These are phyloP conservation scores for Sclerotinia glacialis DNA, from an alignment of 2,329 filamentous ascomycete species.

Conservation along the genomic window DNA sequence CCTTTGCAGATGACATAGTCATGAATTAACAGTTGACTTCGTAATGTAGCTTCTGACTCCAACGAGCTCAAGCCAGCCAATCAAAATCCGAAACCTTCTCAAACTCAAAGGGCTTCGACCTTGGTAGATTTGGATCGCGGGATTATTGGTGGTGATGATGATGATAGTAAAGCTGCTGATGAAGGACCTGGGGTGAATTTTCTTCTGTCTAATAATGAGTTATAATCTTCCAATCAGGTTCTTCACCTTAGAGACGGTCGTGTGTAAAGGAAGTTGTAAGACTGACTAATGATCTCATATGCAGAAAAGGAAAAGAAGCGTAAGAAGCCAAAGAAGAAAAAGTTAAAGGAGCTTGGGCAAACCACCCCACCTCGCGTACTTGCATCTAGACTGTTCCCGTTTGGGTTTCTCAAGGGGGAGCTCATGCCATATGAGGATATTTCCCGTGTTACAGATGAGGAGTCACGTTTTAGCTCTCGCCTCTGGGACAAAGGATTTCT, in stretches of 20 bases:
- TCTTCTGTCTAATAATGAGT: slow-evolving; percentile 25
- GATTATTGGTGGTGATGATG: slow-evolving; percentile 28
- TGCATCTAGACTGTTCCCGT: slow-evolving; percentile 68
- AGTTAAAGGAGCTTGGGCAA: slow-evolving; percentile 55
- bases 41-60: slow-evolving; percentile 26
- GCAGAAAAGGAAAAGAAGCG: slow-evolving; percentile 68
- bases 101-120: slow-evolving; percentile 23
- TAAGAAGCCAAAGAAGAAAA: slow-evolving; percentile 65
- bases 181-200: slow-evolving; percentile 25
- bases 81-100: slow-evolving; percentile 18
- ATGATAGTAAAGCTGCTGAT: slow-evolving; percentile 28
- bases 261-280: not conserved
- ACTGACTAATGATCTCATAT: slow-evolving; percentile 9
- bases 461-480: slow-evolving; percentile 76
- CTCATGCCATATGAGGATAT: slow-evolving; percentile 77
- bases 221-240: not conserved
- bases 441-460: slow-evolving; percentile 74
- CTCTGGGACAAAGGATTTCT: slow-evolving; percentile 61
- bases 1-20: not conserved
- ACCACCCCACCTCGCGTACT: slow-evolving; percentile 71
- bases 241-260: not conserved
- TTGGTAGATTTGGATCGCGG: slow-evolving; percentile 33
- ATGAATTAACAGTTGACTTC: slow-evolving; percentile 11
- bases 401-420: slow-evolving; percentile 71
- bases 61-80: slow-evolving; percentile 28